Base-by-base conservation (phyloP, 352 stramenopile genomes). In the Globisporangium polare region DNA sequence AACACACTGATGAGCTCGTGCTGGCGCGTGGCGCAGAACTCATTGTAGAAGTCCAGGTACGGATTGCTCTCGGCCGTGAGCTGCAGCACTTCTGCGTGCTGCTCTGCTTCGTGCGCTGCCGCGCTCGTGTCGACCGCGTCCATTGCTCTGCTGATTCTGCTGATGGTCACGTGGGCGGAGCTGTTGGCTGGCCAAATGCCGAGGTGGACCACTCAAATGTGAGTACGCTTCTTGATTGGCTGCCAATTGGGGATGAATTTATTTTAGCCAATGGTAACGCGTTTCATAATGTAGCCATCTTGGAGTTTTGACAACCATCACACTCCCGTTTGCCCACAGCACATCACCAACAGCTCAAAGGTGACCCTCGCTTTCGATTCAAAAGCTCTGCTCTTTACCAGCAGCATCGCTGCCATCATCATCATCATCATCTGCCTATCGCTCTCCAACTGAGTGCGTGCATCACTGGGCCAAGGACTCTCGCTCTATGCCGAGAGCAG, bases 1-100 rank as follows among this genome's bases (percentile, higher is more conserved):
- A 94, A 94, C n/a, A 94, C 72, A 6, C 67, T 65, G 39, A 75
- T 77, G 43, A 94, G 71, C 31, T 94, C 83, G 58, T 80, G 68
- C 39, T 68, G 70, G 29, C 74, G 73, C 31, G 76, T 74, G n/a
- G 65, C 68, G 47, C 78, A 84, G 67, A 88, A 94, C 47, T 72
- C 74, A 59, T 71, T 61, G 60, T 89, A 92, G 71, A 89, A 90
- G 53, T 90, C 74, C 69, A 94, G 60, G 71, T 94, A 94, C 69
- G 85, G 85, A 42, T 94, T 94, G 69, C 79, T 92, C 31, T 68
- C 79, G 0, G 76, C 43, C 43, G 76, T 89, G 41, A 91, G 71
- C 58, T 76, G 73, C 53, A 88, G 45, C 46, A 67, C 63, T 58
- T 73, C 72, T 39, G 46, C 6, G 17, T 52, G 65, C 61, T 20